Conservation (phyloP, 1,139 yeast species). For the Suzukiozyma palmioleophila region DNA sequence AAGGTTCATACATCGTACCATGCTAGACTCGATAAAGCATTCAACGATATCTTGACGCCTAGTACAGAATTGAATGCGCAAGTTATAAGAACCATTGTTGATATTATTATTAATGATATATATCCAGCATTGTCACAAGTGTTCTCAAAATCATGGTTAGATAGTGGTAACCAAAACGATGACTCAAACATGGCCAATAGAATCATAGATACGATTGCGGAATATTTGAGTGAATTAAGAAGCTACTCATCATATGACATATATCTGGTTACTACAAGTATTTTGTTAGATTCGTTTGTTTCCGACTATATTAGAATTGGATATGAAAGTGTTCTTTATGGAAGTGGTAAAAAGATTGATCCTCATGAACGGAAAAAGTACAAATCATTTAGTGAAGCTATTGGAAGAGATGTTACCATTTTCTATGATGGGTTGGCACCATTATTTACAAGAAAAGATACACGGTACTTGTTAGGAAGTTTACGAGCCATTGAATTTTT, state of each 20-base stretch:
- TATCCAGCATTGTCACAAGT: constrained; percentile 40
- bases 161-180: constrained; percentile 33
- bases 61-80: constrained; percentile 73
- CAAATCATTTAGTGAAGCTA: constrained; percentile 38
- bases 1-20: constrained; percentile 67
- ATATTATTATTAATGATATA: constrained; percentile 67
- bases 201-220: constrained; percentile 69
- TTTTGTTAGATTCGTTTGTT: constrained; percentile 39
- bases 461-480: constrained; percentile 51
- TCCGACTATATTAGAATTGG: constrained; percentile 44
- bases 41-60: constrained; percentile 67
- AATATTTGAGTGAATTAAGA: constrained; percentile 65
- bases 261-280: constrained; percentile 42
- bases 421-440: constrained; percentile 60
- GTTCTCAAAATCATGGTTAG: constrained; percentile 44
- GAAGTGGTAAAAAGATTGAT: constrained; percentile 53
- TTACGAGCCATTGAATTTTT: constrained; percentile 61
- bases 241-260: constrained; percentile 45
- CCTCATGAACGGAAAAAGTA: constrained; percentile 48
- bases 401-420: constrained; percentile 58
- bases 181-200: constrained; percentile 48
- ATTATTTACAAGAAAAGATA: constrained; percentile 43
- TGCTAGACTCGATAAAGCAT: constrained; percentile 47
- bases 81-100: constrained; percentile 59
- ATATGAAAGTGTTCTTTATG: constrained; percentile 42